phyloP scores from a whole-genome alignment of 768 basidiomycete genomes.

The Dioszegia aurantiaca region DNA sequence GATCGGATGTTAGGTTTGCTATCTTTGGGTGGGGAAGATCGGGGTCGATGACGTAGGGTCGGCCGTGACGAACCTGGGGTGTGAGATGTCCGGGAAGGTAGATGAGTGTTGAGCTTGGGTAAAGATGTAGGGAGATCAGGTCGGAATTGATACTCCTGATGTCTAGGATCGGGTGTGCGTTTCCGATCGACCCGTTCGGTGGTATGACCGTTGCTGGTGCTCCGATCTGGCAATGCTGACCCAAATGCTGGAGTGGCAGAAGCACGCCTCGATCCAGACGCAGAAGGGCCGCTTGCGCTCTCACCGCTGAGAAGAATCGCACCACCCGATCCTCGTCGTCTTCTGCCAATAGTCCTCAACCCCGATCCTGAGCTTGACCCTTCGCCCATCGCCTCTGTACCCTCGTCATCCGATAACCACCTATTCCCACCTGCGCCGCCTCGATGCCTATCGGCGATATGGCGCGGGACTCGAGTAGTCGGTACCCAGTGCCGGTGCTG shows the following conservation, averaged over 20 bases:
- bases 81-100: too few species aligned
- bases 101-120: too few species aligned
- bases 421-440: constrained; percentile 23
- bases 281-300: too few species aligned
- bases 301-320: too few species aligned
- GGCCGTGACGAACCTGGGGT: too few species aligned
- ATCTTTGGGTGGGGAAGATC: too few species aligned
- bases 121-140: too few species aligned
- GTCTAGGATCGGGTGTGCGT: neutral
- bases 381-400: neutral
- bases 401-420: constrained; percentile 51
- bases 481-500: constrained; percentile 18
- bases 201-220: neutral
- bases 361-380: neutral
- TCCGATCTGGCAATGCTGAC: neutral
- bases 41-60: too few species aligned
- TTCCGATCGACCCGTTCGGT: neutral
- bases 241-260: too few species aligned
- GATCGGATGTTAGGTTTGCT: too few species aligned
- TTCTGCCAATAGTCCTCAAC: constrained; percentile 9
- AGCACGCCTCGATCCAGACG: too few species aligned
- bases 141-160: too few species aligned
- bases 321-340: constrained; percentile 15
- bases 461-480: constrained; percentile 16
- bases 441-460: constrained; percentile 19